Evolutionary conservation across 495 filamentous ascomycete genomes (phyloP), one percentile per base, ranked within the genome.

Genomic region (Achaetomiella virescens): DNA sequence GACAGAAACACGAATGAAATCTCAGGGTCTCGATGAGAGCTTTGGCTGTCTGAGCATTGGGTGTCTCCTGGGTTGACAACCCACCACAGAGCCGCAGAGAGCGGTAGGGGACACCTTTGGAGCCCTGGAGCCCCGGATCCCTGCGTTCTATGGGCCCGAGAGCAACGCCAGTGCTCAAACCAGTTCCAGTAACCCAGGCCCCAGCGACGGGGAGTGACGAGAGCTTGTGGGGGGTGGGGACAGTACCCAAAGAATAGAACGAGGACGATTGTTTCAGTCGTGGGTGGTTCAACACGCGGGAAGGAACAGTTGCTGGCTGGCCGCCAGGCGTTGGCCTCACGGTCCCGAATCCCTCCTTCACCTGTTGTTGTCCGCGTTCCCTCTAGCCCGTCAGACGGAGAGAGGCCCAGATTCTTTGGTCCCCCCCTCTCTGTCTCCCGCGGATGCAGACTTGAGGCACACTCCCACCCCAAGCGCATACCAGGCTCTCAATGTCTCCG

Each of bases 401-500:
- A 21, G 29, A 35, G 52, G 52, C 41, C 33, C 49, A 50, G 31
- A 48, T 24, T 31, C 12, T 25, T 6, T n/a, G 3, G 24, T 17
- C 47, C 18, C 3, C 6, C 37, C 33, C 14, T 17, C 10, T 33
- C 25, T 24, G 48, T 43, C 31, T 59, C 51, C 41, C 41, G 38
- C 20, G 57, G 44, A 21, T 24, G 45, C 49, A 40, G 33, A 18
- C 48, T 14, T n/a, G n/a, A 52, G 37, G 45, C 33, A 45, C 25
- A 42, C 48, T 9, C 29, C 22, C 29, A 38, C 47, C 22, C n/a
- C 31, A 25, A 31, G 48, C 40, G 55, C 40, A 51, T 44, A 56
- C 46, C 59, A 59, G 57, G 60, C 53, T 57, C 31, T 58, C 58
- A 45, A 66, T 40, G 47, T 56, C 59, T 62, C 57, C 61, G 47